Base-by-base conservation (phyloP, 208 protist genomes). In the Leishmania lainsoni region DNA sequence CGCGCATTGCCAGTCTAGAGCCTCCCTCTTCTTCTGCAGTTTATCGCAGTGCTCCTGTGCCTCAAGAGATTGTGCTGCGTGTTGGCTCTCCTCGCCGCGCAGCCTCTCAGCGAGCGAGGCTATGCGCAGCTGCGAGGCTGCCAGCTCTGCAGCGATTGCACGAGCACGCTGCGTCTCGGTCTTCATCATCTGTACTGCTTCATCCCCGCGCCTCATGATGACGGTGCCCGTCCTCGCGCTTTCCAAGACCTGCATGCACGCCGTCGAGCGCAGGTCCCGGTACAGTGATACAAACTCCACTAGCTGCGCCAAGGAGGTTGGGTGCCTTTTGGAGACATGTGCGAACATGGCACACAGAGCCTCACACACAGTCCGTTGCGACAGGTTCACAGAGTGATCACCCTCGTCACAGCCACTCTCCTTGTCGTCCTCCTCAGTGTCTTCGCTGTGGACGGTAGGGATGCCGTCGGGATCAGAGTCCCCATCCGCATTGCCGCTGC, bases 141-240 rank as follows among this genome's bases (percentile, higher is more conserved):
- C 86, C 39, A 91, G 80, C 65, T 92, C 91, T 20, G 83, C 80
- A 29, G 90, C 83, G 42, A 75, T 79, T 8, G 58, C 77, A n/a
- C 88, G 90, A 17, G 63, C 52, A n/a, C 93, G 86, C n/a, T 87
- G 73, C 32, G 83, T 42, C 10, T 89, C 74, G 6, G 75, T 79
- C 63, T 81, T 78, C 68, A 90, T 84, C 79, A 95, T 91, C 79
- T 91, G 84, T 69, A 89, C 77, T 14, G 81, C 84, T 35, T 86
- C 80, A 69, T 87, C 84, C 5, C 76, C 84, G 63, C 84, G 80
- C 35, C 59, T 39, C 29, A 80, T 81, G n/a, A 87, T 82, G 39
- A 84, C 35, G 22, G 83, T 80, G 20, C 82, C 78, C 8, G 74
- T 86, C 56, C 74, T 45, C 32, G 82, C 82, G 58, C 78, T 86